Conservation (phyloP, 1,139 yeast genomes). For the Lodderomyces theae region DNA sequence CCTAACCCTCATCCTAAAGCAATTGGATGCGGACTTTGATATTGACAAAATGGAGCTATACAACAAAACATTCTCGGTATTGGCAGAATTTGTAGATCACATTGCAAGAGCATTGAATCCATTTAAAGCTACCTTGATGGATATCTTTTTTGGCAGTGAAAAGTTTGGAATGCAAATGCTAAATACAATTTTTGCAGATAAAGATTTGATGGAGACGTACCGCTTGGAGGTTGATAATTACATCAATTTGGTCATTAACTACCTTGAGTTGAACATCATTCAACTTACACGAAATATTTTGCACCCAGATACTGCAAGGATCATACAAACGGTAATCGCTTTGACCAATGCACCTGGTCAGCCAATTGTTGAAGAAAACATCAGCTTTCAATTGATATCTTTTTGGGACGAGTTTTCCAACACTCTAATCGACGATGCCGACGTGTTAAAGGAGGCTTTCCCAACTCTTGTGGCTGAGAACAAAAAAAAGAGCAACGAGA, state of each 20-base stretch:
- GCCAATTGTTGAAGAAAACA: slow-evolving; percentile 65
- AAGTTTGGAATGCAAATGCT: slow-evolving; percentile 41
- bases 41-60: slow-evolving; percentile 20
- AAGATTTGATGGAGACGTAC: slow-evolving; percentile 30
- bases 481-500: slow-evolving; percentile 25
- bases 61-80: slow-evolving; percentile 31
- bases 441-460: slow-evolving; percentile 31
- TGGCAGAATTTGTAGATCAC: slow-evolving; percentile 47
- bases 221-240: slow-evolving; percentile 46
- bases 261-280: slow-evolving; percentile 51
- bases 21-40: slow-evolving; percentile 17
- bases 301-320: slow-evolving; percentile 34
- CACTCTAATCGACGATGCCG: slow-evolving; percentile 55
- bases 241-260: slow-evolving; percentile 50
- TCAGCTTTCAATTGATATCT: slow-evolving; percentile 65
- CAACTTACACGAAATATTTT: slow-evolving; percentile 46
- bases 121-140: slow-evolving; percentile 21
- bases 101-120: slow-evolving; percentile 40
- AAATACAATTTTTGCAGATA: slow-evolving; percentile 19
- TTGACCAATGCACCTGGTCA: slow-evolving; percentile 59
- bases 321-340: slow-evolving; percentile 50
- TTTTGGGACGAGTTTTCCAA: slow-evolving; percentile 83
- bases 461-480: slow-evolving; percentile 22
- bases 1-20: slow-evolving; percentile 20
- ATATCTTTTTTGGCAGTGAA: slow-evolving; percentile 34